Evolutionary conservation across 129 eudicot genomes (phyloP), one percentile per base, ranked within the genome.

Genomic region (Pittosporum tobira): DNA sequence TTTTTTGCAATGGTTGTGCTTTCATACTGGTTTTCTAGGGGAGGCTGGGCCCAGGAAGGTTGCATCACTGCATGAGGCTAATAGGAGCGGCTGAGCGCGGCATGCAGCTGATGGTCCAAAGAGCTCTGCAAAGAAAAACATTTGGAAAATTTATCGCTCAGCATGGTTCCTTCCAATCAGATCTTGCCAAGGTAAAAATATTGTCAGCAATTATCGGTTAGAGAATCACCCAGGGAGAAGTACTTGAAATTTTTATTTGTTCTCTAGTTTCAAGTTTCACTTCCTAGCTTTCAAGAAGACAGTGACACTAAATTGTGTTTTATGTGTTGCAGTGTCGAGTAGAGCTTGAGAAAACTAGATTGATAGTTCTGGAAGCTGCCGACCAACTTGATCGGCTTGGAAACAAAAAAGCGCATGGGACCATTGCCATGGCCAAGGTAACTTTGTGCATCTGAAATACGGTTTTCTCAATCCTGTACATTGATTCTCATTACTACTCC

Each of bases 31-130:
- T 15, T 37, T 54, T 73, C 37, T 71, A 91, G 99, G 99, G 99
- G 55, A 76, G 99, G 81, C 63, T 91, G 71, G 99, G 99, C 45
- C 99, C 99, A 3, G 99, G 99, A 68, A 83, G 99, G 71, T 71
- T 91, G 81, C 99, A 91, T 65, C 99, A 91, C 71, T 91, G 99
- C 79, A 91, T 91, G 99, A 73, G 99, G 57, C 64, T 87, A 60
- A 84, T 91, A 42, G 99, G 99, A 61, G 96, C 96, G 26, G 99
- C 99, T 20, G 99, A 91, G 70, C 96, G 99, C n/a, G 99, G 94
- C 51, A 87, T 91, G 94, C 90, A 87, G 66, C 52, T 91, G 76
- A 83, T 86, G 87, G 85, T 78, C 71, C 83, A 91, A 64, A 71
- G 99, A 71, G 94, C 96, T 51, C 82, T 81, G 38, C 61, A 85